These are phyloP conservation scores for Phoma herbarum DNA, from an alignment of 2,329 filamentous ascomycete genomes.

Conservation along the genomic window DNA sequence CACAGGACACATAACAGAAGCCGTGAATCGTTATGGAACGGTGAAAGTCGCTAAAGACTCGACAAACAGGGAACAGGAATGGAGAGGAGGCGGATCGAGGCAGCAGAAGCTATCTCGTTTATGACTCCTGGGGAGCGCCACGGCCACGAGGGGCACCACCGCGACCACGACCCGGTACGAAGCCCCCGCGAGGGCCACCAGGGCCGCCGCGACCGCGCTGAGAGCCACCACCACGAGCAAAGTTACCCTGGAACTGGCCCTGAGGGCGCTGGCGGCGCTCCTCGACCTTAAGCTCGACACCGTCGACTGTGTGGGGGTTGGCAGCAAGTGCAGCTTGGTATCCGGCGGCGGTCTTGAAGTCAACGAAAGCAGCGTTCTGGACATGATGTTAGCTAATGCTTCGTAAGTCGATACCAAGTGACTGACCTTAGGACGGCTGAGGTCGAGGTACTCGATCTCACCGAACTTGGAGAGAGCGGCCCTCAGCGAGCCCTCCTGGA, in stretches of 20 bases:
- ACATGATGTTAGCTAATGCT: conserved; percentile 25
- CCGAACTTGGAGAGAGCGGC: conserved; percentile 74
- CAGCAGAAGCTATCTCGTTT: conserved; percentile 23
- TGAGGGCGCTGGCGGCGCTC: conserved; percentile 74
- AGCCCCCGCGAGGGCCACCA: conserved; percentile 70
- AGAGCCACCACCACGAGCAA: conserved; percentile 54
- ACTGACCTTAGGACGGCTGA: conserved; percentile 77
- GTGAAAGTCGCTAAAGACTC: conserved; percentile 30
- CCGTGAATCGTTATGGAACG: conserved; percentile 49
- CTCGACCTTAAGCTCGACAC: conserved; percentile 85
- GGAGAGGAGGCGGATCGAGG: conserved; percentile 17
- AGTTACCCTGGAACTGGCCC: conserved; percentile 41
- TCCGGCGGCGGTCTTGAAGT: conserved; percentile 81
- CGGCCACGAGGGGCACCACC: conserved; percentile 68
- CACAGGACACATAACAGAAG: conserved; percentile 51
- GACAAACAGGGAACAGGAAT: conserved; percentile 19
- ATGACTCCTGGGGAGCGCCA: conserved; percentile 48
- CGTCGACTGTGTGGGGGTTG: conserved; percentile 86
- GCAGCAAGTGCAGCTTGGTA: conserved; percentile 84
- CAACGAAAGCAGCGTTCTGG: conserved; percentile 96
- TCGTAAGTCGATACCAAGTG: not conserved
- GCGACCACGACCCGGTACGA: conserved; percentile 70
- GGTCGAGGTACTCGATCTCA: conserved; percentile 70
- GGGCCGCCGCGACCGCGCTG: conserved; percentile 69
- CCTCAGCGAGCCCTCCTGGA: conserved; percentile 77